These are phyloP conservation scores for Fennellomyces sp. DNA, from an alignment of 371 early-diverging fungal species.

Conservation along the genomic window DNA sequence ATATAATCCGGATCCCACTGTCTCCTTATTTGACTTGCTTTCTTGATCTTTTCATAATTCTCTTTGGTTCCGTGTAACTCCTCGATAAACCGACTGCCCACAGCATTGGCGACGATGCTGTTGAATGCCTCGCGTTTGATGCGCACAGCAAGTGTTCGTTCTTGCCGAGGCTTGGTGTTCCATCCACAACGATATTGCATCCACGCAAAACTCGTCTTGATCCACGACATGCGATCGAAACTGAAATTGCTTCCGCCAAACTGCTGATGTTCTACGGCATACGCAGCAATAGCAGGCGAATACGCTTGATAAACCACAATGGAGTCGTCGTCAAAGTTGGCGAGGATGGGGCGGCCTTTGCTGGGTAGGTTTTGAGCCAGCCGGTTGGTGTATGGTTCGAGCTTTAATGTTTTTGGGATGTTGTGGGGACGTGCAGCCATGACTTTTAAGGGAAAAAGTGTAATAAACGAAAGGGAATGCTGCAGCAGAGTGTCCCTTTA, in stretches of 20 bases:
- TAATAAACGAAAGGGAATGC: too few species aligned
- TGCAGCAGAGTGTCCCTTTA: too few species aligned
- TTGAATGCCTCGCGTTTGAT: constrained; percentile 27
- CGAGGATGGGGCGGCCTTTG: constrained; percentile 24
- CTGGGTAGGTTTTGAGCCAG: not conserved
- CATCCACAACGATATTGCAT: constrained; percentile 50
- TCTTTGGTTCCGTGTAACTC: not conserved
- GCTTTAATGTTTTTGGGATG: constrained; percentile 5
- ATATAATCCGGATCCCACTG: constrained; percentile 55
- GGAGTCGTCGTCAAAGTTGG: constrained; percentile 23
- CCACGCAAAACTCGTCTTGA: constrained; percentile 51
- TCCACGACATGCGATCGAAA: constrained; percentile 44
- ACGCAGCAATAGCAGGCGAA: constrained; percentile 26
- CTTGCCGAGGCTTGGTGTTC: constrained; percentile 38
- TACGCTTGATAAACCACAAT: constrained; percentile 50
- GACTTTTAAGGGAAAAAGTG: not conserved
- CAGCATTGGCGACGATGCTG: constrained; percentile 23
- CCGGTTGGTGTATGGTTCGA: constrained; percentile 10
- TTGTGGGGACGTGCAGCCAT: not conserved
- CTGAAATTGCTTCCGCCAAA: constrained; percentile 28
- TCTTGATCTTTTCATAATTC: constrained; percentile 13
- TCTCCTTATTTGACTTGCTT: constrained; percentile 22
- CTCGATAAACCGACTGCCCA: constrained; percentile 8
- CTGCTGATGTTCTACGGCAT: constrained; percentile 27
- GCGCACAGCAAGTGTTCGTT: constrained; percentile 37